phyloP scores from a whole-genome alignment of 2,329 filamentous ascomycete species.

The Epichloe scottii region DNA sequence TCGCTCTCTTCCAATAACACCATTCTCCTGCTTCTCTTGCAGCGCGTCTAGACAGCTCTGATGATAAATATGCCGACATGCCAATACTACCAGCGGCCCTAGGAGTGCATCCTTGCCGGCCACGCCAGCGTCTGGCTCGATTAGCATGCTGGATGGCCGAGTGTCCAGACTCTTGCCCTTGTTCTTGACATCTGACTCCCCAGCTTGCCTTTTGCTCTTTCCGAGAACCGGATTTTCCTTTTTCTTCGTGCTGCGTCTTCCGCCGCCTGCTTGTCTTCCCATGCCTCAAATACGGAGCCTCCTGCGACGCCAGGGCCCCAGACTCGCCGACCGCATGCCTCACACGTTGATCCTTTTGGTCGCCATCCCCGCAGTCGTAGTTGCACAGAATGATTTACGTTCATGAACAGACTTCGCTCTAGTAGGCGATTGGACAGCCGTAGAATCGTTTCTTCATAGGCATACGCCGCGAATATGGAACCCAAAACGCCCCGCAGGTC shows the following conservation, averaged over 20 bases:
- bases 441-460: slow-evolving; percentile 86
- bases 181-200: slow-evolving; percentile 21
- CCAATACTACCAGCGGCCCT: slow-evolving; percentile 53
- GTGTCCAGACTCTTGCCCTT: slow-evolving; percentile 32
- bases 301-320: slow-evolving; percentile 79
- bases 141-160: slow-evolving; percentile 29
- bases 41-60: slow-evolving; percentile 55
- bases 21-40: slow-evolving; percentile 39
- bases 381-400: slow-evolving; percentile 61
- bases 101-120: slow-evolving; percentile 34
- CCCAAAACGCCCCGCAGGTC: slow-evolving; percentile 75
- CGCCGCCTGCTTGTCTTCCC: slow-evolving; percentile 50
- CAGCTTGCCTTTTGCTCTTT: slow-evolving; percentile 26
- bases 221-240: slow-evolving; percentile 23
- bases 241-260: slow-evolving; percentile 34
- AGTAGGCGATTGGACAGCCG: slow-evolving; percentile 74
- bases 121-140: slow-evolving; percentile 16
- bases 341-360: slow-evolving; percentile 74
- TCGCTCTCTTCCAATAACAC: slow-evolving; percentile 32
- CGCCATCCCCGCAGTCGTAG: slow-evolving; percentile 81
- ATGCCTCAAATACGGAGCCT: slow-evolving; percentile 64
- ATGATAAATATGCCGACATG: slow-evolving; percentile 61
- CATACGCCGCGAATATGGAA: slow-evolving; percentile 89
- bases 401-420: slow-evolving; percentile 77
- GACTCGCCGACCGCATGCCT: slow-evolving; percentile 66